These are phyloP conservation scores for Peronospora destructor DNA, from an alignment of 352 stramenopile genomes.

Conservation along the genomic window DNA sequence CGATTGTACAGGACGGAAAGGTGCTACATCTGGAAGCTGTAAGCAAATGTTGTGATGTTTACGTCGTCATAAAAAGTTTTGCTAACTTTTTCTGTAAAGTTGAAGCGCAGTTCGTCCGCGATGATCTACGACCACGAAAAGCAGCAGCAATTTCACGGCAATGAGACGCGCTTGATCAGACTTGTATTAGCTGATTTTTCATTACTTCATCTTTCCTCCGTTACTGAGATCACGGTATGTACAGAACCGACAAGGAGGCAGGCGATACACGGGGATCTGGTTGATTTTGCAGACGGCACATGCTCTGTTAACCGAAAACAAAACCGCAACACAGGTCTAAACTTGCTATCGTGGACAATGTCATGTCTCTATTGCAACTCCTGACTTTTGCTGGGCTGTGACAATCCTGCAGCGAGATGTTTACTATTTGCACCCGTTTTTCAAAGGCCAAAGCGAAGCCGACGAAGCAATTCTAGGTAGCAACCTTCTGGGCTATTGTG, in stretches of 20 bases:
- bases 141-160: conserved; percentile 46
- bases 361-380: background rate
- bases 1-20: conserved; percentile 29
- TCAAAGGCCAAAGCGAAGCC: conserved; percentile 69
- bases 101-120: conserved; percentile 44
- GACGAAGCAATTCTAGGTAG: conserved; percentile 80
- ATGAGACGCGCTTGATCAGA: conserved; percentile 48
- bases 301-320: conserved; percentile 58
- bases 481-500: background rate
- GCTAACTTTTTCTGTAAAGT: conserved; percentile 23
- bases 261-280: conserved; percentile 80
- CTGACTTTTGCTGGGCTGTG: background rate
- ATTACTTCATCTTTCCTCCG: background rate
- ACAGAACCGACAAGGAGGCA: conserved; percentile 56
- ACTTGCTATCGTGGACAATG: background rate
- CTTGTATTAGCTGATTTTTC: conserved; percentile 34
- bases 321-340: conserved; percentile 72
- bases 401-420: conserved; percentile 51
- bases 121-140: conserved; percentile 59
- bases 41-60: conserved; percentile 2
- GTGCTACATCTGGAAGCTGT: conserved; percentile 59
- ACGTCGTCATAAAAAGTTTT: background rate
- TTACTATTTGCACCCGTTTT: conserved; percentile 83
- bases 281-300: conserved; percentile 75
- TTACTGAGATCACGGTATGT: background rate